Conservation (phyloP, 2,329 filamentous ascomycete genomes). For the Phialemoniopsis sp. region DNA sequence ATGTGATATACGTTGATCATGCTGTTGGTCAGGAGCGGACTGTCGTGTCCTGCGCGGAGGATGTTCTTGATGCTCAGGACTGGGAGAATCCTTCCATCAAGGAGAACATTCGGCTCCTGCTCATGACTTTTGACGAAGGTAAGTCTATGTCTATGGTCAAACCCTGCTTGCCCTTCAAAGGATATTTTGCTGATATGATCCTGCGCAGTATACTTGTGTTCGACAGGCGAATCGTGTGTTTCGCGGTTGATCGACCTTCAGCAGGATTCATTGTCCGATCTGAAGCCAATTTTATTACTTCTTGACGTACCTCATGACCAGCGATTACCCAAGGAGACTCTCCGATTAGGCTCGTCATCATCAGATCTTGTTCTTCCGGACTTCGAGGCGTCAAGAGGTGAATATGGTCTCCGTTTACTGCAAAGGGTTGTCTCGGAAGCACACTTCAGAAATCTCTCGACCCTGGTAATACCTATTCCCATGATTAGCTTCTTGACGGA, state of each 20-base stretch:
- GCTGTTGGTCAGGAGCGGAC: constrained; percentile 42
- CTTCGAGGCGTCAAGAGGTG: constrained; percentile 35
- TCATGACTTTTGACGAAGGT: constrained; percentile 55
- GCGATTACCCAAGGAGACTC: constrained; percentile 27
- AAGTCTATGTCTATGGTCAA: no score
- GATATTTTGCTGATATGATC: constrained; percentile 2
- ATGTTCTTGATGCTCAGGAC: constrained; percentile 9
- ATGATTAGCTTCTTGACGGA: constrained; percentile 38
- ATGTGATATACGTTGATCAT: constrained; percentile 58
- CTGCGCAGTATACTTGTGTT: constrained; percentile 47
- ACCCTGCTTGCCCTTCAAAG: constrained; percentile 11
- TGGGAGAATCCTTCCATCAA: constrained; percentile 35
- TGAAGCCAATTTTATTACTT: constrained; percentile 53
- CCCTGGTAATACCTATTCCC: constrained; percentile 52
- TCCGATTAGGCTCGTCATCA: constrained; percentile 36
- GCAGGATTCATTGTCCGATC: constrained; percentile 44
- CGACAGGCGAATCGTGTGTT: constrained; percentile 48
- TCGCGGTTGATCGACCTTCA: constrained; percentile 48
- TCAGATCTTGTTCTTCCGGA: constrained; percentile 35
- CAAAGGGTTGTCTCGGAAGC: constrained; percentile 56
- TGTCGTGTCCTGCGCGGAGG: constrained; percentile 21
- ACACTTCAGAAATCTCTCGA: constrained; percentile 50
- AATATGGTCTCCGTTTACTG: constrained; percentile 51
- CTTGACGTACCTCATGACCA: constrained; percentile 53
- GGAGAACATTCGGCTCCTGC: constrained; percentile 41